Conservation (phyloP, 2,329 filamentous ascomycete species). For the Leptographium flavum region DNA sequence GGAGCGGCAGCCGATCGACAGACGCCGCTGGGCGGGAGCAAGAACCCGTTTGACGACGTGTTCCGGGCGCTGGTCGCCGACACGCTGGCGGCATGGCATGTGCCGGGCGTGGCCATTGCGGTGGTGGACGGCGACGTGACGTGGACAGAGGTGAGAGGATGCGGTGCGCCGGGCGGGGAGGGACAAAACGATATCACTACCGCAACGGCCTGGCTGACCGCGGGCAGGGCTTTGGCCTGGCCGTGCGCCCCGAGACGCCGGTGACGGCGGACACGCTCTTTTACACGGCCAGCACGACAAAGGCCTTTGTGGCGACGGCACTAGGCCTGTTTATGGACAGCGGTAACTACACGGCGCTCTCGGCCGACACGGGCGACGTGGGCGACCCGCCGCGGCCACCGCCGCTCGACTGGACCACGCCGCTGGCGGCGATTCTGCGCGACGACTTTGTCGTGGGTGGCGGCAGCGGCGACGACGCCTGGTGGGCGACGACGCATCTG, state of each 20-base stretch:
- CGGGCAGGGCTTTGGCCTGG: slow-evolving; percentile 32
- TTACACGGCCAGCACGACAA: slow-evolving; percentile 38
- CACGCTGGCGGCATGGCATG: slow-evolving; percentile 21
- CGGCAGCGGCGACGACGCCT: no score
- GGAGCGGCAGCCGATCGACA: slow-evolving; percentile 19
- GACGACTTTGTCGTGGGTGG: slow-evolving; percentile 35
- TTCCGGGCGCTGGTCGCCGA: slow-evolving; percentile 7
- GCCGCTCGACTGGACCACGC: slow-evolving; percentile 28
- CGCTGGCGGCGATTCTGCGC: slow-evolving; percentile 28
- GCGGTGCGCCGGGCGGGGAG: no score
- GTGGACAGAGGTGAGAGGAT: slow-evolving; percentile 23
- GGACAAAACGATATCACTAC: no score
- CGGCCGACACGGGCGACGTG: slow-evolving; percentile 7
- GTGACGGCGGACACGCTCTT: slow-evolving; percentile 35
- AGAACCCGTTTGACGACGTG: slow-evolving; percentile 8
- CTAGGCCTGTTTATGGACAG: slow-evolving; percentile 32
- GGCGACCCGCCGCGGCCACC: background rate
- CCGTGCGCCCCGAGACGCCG: slow-evolving; percentile 21
- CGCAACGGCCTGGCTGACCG: no score
- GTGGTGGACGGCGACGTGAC: slow-evolving; percentile 30
- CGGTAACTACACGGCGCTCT: slow-evolving; percentile 17
- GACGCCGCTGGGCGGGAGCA: slow-evolving; percentile 10
- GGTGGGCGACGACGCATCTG: slow-evolving; percentile 26
- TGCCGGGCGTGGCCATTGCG: slow-evolving; percentile 33
- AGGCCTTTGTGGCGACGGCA: slow-evolving; percentile 35